Percentiles rank a stretch among this genome's conserved stretches.
Evolutionary conservation across 208 protist species (phyloP).

Genomic region (Trypanosoma conorhini): DNA sequence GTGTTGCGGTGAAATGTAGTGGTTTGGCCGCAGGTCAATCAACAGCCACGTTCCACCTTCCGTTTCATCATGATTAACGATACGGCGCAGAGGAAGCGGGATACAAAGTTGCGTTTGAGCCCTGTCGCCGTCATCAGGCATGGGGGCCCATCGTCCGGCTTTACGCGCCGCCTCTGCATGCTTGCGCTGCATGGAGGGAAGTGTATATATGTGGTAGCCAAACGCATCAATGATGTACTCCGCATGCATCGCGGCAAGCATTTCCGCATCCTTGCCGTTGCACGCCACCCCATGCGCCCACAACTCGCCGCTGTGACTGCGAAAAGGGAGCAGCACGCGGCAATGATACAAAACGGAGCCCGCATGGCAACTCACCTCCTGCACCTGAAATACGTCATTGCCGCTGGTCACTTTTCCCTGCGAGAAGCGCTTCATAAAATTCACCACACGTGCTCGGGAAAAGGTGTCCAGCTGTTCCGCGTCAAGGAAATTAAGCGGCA

Average conservation of each 20-base stretch:
- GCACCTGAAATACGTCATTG: slow-evolving; percentile 41
- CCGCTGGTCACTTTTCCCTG: slow-evolving; percentile 27
- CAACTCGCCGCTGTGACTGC: slow-evolving; percentile 27
- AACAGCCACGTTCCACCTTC: slow-evolving; percentile 82
- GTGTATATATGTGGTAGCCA: slow-evolving; percentile 85
- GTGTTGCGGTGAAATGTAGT: slow-evolving; percentile 40
- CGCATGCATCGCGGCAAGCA: slow-evolving; percentile 84
- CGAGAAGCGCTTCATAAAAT: slow-evolving; percentile 79
- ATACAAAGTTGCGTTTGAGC: slow-evolving; percentile 27
- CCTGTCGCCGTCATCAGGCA: slow-evolving; percentile 51
- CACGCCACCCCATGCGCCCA: slow-evolving; percentile 84
- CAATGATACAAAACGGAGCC: slow-evolving; percentile 41
- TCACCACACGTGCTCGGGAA: slow-evolving; percentile 71
- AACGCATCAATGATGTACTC: slow-evolving; percentile 85
- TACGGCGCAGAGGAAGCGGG: slow-evolving; percentile 68
- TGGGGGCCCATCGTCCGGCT: slow-evolving; percentile 70
- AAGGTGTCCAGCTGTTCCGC: slow-evolving; percentile 54
- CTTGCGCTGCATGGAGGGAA: slow-evolving; percentile 85
- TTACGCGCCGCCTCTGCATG: slow-evolving; percentile 74
- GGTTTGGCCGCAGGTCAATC: slow-evolving; percentile 48
- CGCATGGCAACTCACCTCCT: slow-evolving; percentile 17
- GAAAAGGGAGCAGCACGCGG: slow-evolving; percentile 42
- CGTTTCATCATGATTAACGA: slow-evolving; percentile 63
- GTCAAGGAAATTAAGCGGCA: slow-evolving; percentile 36
- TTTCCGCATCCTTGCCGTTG: slow-evolving; percentile 72